Percentiles rank a stretch among this genome's conserved stretches.
Conservation (phyloP, 371 early-diverging fungal genomes). For the Massospora cicadina region DNA sequence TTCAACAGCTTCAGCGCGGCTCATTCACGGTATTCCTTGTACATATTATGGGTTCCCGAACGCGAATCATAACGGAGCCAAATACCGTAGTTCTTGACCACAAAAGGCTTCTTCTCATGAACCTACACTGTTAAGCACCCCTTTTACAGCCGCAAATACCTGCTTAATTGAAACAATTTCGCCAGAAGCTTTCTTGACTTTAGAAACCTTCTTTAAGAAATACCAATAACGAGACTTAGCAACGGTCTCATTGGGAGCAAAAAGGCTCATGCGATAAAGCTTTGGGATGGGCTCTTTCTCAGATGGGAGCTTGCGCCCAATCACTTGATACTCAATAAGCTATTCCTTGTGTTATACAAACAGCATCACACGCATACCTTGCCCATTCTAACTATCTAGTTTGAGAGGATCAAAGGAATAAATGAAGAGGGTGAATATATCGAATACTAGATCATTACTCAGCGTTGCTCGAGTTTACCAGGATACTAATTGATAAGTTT, state of each 20-base stretch:
- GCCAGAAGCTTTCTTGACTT: constrained; percentile 97
- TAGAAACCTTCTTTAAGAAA: constrained; percentile 95
- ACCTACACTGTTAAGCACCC: constrained; percentile 32
- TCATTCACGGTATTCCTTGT: constrained; percentile 99
- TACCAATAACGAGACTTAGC: constrained; percentile 99
- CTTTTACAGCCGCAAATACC: constrained; percentile 23
- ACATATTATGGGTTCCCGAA: constrained; percentile 99
- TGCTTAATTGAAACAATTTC: constrained; percentile 95
- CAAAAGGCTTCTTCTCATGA: constrained; percentile 81
- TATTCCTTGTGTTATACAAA: not conserved
- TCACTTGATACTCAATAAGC: constrained; percentile 51
- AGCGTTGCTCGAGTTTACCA: too few relatives aligned
- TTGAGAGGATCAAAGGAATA: too few relatives aligned
- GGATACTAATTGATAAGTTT: too few relatives aligned
- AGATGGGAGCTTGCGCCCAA: constrained; percentile 89
- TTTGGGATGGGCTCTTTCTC: constrained; percentile 86
- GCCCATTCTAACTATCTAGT: too few relatives aligned
- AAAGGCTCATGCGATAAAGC: constrained; percentile 97
- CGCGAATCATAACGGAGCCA: constrained; percentile 98
- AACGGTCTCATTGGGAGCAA: constrained; percentile 96
- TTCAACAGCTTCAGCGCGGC: constrained; percentile 86
- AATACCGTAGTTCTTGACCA: constrained; percentile 99
- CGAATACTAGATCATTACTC: too few relatives aligned
- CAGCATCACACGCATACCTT: not conserved
- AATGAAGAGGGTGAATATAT: too few relatives aligned